Percentiles rank a stretch among this genome's conserved stretches.
These are phyloP conservation scores for Quercus wislizeni DNA, from an alignment of 306 rosid genomes.

Conservation along the genomic window DNA sequence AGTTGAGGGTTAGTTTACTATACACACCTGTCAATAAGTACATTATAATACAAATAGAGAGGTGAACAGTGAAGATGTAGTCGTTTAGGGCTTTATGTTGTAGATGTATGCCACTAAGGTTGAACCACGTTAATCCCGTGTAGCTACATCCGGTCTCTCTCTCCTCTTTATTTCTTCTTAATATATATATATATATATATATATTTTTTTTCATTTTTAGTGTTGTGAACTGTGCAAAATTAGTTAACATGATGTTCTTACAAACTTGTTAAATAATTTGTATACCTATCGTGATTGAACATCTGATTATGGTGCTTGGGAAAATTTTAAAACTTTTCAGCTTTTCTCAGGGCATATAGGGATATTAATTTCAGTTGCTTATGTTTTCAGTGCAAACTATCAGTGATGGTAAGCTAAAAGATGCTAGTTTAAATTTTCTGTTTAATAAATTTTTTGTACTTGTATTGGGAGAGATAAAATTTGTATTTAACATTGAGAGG, in stretches of 20 bases:
- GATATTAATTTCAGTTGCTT: neutral
- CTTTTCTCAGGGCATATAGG: neutral
- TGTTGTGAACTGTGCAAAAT: neutral
- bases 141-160: too few relatives aligned
- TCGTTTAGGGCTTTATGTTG: too few relatives aligned
- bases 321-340: neutral
- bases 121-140: too few relatives aligned
- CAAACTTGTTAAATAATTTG: neutral
- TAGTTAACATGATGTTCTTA: neutral
- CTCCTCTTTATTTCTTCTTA: too few relatives aligned
- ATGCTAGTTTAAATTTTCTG: neutral
- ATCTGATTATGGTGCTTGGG: neutral
- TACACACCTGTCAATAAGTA: too few relatives aligned
- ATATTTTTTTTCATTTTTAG: neutral
- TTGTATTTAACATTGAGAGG: neutral
- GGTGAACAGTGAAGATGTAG: too few relatives aligned
- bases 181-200: neutral
- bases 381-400: neutral
- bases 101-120: too few relatives aligned
- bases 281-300: neutral
- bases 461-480: neutral
- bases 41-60: too few relatives aligned
- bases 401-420: neutral
- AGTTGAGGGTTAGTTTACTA: too few relatives aligned
- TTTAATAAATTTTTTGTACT: neutral